Percentiles rank a stretch among this genome's conserved stretches.
Evolutionary conservation across 768 basidiomycete species (phyloP).

Genomic region (Lactarius sp.): DNA sequence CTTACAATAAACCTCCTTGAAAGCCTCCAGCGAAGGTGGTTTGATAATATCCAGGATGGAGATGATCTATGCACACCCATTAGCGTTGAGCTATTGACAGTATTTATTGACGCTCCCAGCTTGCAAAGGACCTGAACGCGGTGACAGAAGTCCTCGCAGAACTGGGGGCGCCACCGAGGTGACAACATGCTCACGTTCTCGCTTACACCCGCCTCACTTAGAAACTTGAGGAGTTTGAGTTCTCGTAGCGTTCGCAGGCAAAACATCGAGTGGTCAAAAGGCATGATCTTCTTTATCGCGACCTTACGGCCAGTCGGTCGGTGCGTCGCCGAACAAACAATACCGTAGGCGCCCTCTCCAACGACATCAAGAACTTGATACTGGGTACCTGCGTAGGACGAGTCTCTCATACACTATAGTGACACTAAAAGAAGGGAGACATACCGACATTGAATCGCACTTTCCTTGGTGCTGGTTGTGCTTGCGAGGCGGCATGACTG

Average conservation of each 20-base stretch:
- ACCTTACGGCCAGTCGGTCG: slow-evolving; percentile 75
- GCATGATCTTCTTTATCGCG: slow-evolving; percentile 93
- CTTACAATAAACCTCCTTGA: slow-evolving; percentile 81
- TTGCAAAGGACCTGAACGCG: background rate
- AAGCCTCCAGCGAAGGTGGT: slow-evolving; percentile 71
- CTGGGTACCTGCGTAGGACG: slow-evolving; percentile 31
- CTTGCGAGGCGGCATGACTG: slow-evolving; percentile 42
- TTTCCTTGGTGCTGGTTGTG: slow-evolving; percentile 63
- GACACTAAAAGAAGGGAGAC: slow-evolving; percentile 14
- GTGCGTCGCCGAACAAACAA: slow-evolving; percentile 86
- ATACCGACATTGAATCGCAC: slow-evolving; percentile 84
- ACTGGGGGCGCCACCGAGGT: background rate
- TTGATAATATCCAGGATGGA: slow-evolving; percentile 87
- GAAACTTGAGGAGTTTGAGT: slow-evolving; percentile 65
- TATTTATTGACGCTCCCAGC: background rate
- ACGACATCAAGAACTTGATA: slow-evolving; percentile 81
- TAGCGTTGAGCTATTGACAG: background rate
- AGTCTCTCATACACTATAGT: background rate
- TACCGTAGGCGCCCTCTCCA: slow-evolving; percentile 93
- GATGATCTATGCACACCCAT: slow-evolving; percentile 58
- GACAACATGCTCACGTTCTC: slow-evolving; percentile 56
- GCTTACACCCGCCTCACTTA: slow-evolving; percentile 84
- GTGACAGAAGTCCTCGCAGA: background rate
- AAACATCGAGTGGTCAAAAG: slow-evolving; percentile 94
- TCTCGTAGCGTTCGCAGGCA: slow-evolving; percentile 61